Evolutionary conservation across 306 rosid genomes (phyloP).

Genomic region (Gynostemma pentaphyllum): DNA sequence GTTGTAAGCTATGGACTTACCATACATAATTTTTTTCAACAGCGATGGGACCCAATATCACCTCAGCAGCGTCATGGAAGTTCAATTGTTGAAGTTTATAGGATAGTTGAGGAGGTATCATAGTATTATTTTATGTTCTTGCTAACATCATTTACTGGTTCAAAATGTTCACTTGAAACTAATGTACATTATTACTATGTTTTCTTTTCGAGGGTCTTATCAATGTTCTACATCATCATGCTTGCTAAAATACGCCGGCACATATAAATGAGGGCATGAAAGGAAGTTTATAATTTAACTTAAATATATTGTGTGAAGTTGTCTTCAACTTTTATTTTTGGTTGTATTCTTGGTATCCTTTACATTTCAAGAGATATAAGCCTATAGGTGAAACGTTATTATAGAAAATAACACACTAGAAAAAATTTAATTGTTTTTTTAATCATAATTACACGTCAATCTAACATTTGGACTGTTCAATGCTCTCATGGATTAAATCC

Average conservation of each 20-base stretch:
- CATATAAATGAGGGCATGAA: background rate
- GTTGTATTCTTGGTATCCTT: background rate
- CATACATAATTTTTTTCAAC: slow-evolving; percentile 23
- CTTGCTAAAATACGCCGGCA: background rate
- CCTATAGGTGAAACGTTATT: too few relatives aligned
- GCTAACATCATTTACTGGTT: background rate
- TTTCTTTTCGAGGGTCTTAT: background rate
- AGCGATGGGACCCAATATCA: slow-evolving; percentile 92
- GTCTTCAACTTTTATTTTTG: background rate
- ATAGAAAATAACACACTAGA: too few relatives aligned
- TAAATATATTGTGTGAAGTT: background rate
- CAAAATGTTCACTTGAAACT: background rate
- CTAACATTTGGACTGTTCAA: background rate
- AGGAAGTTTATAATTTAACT: background rate
- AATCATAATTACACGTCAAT: background rate
- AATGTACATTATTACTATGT: background rate
- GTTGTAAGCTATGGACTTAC: background rate
- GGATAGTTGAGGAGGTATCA: slow-evolving; percentile 95
- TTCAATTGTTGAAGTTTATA: slow-evolving; percentile 91
- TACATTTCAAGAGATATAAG: background rate
- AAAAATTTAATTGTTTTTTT: too few relatives aligned
- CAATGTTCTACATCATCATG: slow-evolving; percentile 1
- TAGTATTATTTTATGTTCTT: background rate
- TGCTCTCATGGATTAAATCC: background rate
- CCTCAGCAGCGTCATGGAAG: slow-evolving; percentile 91